Evolutionary conservation across 169 alveolate genomes (phyloP), one percentile per base, ranked within the genome.

Genomic region (Cryptosporidium viatorum): DNA sequence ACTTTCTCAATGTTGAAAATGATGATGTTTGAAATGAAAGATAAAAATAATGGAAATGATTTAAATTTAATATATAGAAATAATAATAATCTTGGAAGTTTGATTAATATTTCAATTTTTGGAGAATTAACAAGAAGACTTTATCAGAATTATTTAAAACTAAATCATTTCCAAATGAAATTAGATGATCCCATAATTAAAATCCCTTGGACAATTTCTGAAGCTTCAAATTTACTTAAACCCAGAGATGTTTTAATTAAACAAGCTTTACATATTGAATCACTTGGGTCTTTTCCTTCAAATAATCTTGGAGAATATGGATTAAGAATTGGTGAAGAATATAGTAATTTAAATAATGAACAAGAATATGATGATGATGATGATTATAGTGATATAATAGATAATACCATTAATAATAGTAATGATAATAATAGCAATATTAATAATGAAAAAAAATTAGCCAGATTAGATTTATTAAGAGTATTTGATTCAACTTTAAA

Each of bases 401-500:
- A 16, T 67, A 12, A 10, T 29, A 23, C 26, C 8, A 0, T 3
- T 12, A 37, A 69, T 52, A 12, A 16, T 69, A 12, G 18, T 69
- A 21, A 84, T 69, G 55, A 84, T 84, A 35, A 60, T 71, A 9
- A 85, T 51, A 73, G 80, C 31, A 69, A 91, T 51, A 70, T n/a
- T 67, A 43, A 71, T 75, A 37, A 71, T 86, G 86, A 70, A 67
- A 70, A 67, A 45, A 68, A 55, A 29, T 60, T 70, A 51, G 92
- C 84, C 21, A 69, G 80, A 43, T 73, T 52, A 50, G 67, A 92
- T 48, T 85, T 75, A 39, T 71, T 68, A n/a, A 86, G 55, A 31
- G 71, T 86, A 14, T 67, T 92, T 35, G 93, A 91, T 52, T 80
- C 89, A 23, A 80, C 89, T 14, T 43, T 80, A 65, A 80, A 26